Evolutionary conservation across 2,329 filamentous ascomycete genomes (phyloP), one percentile per base, ranked within the genome.

Genomic region (Microdochium trichocladiopsis): DNA sequence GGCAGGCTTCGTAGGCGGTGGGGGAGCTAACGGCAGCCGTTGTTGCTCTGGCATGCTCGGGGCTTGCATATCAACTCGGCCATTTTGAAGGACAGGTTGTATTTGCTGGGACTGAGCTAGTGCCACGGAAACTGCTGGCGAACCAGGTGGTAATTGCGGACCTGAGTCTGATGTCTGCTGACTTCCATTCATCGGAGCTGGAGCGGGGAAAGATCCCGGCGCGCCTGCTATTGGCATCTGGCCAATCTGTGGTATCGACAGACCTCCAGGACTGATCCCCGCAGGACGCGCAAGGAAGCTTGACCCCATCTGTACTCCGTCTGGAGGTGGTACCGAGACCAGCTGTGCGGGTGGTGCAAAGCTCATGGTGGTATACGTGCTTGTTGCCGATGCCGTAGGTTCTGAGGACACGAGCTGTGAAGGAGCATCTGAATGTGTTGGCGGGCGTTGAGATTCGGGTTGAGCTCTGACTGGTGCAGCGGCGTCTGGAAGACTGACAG

Each of bases 121-220:
- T 14, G 14, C 28, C 28, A 31, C 28, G 14, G 28, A 14, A 31
- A 14, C 28, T 31, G 28, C 28, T 31, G 28, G 14, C 28, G 14
- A 8, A 21, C 9, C 41, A 18, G 18, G 18, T 8, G 21, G 41
- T 45, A 12, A 9, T 23, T 45, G 41, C 12, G 5, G 14, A 16
- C 5, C 14, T n/a, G 18, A 4, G 4, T 11, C 14, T n/a, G 33
- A 4, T 16, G 33, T 11, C 33, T 8, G 33, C 6, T 37, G 33
- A 16, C 4, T n/a, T 16, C 6, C 33, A 4, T 37, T n/a, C 4
- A 11, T 16, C 14, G 14, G 33, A n/a, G 33, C 12, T 16, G 33
- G 33, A 28, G 73, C 74, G n/a, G 76, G 67, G 23, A 75, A 65
- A 50, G 71, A 70, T 14, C 70, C 75, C 56, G 60, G 25, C 16